A percentile compares a stretch with the other conserved stretches of the same genome.
phyloP scores from a whole-genome alignment of 306 rosid genomes.

The Gleditsia sinensis region DNA sequence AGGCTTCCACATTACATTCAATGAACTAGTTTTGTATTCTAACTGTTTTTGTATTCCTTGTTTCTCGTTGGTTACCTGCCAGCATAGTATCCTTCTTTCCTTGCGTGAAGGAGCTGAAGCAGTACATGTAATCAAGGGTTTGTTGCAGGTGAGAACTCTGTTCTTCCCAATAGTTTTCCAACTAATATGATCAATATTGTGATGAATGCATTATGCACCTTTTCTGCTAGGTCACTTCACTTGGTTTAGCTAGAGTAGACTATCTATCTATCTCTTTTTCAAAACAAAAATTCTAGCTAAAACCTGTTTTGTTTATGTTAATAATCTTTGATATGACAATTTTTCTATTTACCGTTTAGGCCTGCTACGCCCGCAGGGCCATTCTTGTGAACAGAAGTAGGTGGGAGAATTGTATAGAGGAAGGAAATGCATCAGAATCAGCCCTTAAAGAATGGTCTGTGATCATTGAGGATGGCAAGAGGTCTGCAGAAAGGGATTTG shows the following conservation, averaged over 20 bases:
- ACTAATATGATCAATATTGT: neutral
- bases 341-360: conserved; percentile 41
- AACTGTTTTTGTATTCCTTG: conserved; percentile 19
- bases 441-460: conserved; percentile 57
- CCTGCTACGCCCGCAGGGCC: conserved; percentile 64
- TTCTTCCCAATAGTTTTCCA: neutral
- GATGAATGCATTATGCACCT: conserved; percentile 14
- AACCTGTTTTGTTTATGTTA: neutral
- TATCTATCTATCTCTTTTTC: no score
- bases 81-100: conserved; percentile 76
- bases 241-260: conserved; percentile 16
- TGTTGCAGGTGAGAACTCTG: conserved; percentile 66
- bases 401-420: conserved; percentile 46
- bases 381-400: conserved; percentile 39
- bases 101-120: conserved; percentile 69
- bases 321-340: conserved; percentile 1
- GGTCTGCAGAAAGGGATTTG: conserved; percentile 52
- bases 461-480: conserved; percentile 63
- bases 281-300: neutral
- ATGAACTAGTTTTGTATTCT: conserved; percentile 15
- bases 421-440: conserved; percentile 37
- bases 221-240: neutral
- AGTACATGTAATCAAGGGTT: conserved; percentile 57
- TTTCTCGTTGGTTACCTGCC: conserved; percentile 21
- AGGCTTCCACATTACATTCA: neutral